Evolutionary conservation across 768 basidiomycete species (phyloP), one percentile per base, ranked within the genome.

Genomic region (Trametes elegans): DNA sequence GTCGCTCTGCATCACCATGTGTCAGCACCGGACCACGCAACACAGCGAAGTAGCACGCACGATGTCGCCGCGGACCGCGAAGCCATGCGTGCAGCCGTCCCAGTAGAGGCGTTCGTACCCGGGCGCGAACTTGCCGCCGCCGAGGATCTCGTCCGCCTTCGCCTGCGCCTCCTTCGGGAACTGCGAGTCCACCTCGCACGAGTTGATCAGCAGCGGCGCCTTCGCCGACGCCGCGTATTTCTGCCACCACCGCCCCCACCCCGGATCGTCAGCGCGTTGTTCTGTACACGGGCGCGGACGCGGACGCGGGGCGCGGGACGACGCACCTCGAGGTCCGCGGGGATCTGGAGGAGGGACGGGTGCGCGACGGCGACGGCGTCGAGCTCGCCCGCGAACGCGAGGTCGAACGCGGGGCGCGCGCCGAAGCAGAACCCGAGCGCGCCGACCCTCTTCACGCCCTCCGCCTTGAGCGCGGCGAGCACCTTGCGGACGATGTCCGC

Each of bases 351-450:
- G n/a, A 82, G 72, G 0, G 87, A 85, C 11, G 86, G 87, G 70
- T 89, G 87, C 0, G 79, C 67, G 47, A 77, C 74, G 6, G 75
- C 79, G 11, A 73, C 71, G 27, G 71, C 84, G 45, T 76, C 67
- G 66, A 81, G 73, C 42, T 74, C 56, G 56, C 76, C 74, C 2
- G 82, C 80, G 61, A 84, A 79, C 2, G 82, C 82, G 48, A 87
- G 76, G 62, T 87, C 78, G 71, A 86, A 83, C 35, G 75, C 76
- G 49, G 81, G 81, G 42, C 83, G 81, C 13, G 68, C 87, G 55
- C 86, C 85, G 50, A 79, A 84, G 73, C 89, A 91, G 73, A 83
- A 90, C 3, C 85, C 87, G 5, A 79, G 78, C 0, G 83, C 81
- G 0, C 72, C 86, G 53, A 90, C 77, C 7, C 66, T 66, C 1